Conservation (phyloP, 257 asterid species). For the Solanum gandarillasii region DNA sequence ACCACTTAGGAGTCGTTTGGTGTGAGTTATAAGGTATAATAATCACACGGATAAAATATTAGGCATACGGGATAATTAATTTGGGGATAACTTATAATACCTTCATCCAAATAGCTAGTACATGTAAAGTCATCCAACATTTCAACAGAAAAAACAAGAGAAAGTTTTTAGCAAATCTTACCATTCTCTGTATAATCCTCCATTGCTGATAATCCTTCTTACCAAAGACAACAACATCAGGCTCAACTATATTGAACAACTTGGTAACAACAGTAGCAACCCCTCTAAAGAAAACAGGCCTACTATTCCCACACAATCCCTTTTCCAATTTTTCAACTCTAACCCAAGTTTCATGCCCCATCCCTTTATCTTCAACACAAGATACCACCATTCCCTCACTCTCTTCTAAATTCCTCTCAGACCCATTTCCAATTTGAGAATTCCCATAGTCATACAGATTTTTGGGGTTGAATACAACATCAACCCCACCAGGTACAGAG, state of each 20-base stretch:
- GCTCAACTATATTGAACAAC: conserved; percentile 80
- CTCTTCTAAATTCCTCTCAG: neutral
- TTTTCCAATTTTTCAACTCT: conserved; percentile 68
- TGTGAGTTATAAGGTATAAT: neutral
- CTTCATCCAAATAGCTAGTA: neutral
- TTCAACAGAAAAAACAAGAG: neutral
- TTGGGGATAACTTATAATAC: no score
- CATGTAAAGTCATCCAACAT: neutral
- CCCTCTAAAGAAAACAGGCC: conserved; percentile 91
- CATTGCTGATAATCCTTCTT: conserved; percentile 98
- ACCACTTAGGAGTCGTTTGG: neutral
- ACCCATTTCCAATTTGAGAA: neutral
- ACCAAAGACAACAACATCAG: conserved; percentile 87
- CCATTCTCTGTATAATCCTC: conserved; percentile 78
- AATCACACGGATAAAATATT: no score
- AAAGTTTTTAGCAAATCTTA: conserved; percentile 6
- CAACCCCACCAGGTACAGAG: conserved; percentile 48
- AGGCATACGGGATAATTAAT: no score
- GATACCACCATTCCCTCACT: conserved; percentile 28
- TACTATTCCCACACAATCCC: conserved; percentile 79
- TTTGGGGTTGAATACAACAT: conserved; percentile 69
- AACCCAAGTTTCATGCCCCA: conserved; percentile 87
- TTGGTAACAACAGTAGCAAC: conserved; percentile 87
- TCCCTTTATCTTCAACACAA: conserved; percentile 55
- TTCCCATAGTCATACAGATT: conserved; percentile 63